These are phyloP conservation scores for Lactarius hatsudake DNA, from an alignment of 768 basidiomycete species.

Conservation along the genomic window DNA sequence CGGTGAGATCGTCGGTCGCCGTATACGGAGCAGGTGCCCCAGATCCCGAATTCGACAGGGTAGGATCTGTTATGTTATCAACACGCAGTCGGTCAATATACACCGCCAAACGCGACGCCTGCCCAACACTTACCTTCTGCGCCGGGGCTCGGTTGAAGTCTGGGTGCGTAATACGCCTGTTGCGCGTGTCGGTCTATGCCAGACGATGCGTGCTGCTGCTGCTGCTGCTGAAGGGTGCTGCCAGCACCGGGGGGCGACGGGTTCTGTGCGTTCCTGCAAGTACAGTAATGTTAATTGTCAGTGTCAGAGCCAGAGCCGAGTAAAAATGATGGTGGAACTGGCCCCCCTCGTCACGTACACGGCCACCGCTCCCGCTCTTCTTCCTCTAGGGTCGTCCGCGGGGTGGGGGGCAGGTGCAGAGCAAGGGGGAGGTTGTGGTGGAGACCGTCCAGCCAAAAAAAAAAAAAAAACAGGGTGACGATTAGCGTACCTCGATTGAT, in stretches of 20 bases:
- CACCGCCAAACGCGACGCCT: neutral
- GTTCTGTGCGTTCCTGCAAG: slow-evolving; percentile 15
- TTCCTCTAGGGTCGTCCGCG: neutral
- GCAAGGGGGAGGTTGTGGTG: neutral
- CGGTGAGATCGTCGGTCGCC: neutral
- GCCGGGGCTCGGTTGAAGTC: neutral
- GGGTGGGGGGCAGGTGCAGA: neutral
- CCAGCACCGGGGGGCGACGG: neutral
- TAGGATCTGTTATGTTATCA: neutral
- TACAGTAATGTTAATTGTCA: neutral
- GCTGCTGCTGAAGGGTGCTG: neutral
- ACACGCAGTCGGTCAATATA: neutral
- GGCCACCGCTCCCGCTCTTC: neutral
- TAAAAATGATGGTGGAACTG: neutral
- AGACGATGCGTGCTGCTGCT: neutral
- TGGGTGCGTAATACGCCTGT: slow-evolving; percentile 24
- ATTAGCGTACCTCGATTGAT: slow-evolving; percentile 45
- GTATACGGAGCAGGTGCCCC: neutral
- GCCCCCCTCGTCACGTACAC: neutral
- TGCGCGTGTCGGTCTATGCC: slow-evolving; percentile 25
- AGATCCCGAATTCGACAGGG: neutral
- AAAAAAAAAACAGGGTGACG: neutral
- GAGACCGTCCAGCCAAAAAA: neutral
- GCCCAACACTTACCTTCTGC: neutral
- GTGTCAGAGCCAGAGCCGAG: neutral